phyloP scores from a whole-genome alignment of 352 stramenopile species.

The Phytophthora europaea region DNA sequence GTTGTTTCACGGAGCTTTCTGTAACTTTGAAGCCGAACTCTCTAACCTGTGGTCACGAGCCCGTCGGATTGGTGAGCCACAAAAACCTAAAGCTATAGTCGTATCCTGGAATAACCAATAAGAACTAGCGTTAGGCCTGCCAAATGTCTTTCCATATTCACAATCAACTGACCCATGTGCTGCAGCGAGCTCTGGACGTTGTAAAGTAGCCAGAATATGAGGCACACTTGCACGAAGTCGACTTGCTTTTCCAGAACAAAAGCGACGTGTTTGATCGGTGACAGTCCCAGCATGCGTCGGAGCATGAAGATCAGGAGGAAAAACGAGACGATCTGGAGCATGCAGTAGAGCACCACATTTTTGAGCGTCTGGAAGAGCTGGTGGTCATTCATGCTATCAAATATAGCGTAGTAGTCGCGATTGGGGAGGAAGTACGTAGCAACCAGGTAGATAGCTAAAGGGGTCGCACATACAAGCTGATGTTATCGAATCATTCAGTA shows the following conservation, averaged over 20 bases:
- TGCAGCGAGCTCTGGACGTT: slow-evolving; percentile 18
- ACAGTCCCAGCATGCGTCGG: slow-evolving; percentile 2
- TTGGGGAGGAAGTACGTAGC: slow-evolving; percentile 19
- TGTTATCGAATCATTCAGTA: not conserved
- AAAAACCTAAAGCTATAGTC: not conserved
- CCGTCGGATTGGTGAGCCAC: not conserved
- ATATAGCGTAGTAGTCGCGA: slow-evolving; percentile 14
- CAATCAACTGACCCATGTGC: not conserved
- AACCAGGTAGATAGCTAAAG: slow-evolving; percentile 10
- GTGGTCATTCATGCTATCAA: not conserved
- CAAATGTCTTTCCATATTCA: not conserved
- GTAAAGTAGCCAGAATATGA: slow-evolving; percentile 48
- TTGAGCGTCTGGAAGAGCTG: slow-evolving; percentile 5
- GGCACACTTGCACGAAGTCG: slow-evolving; percentile 25
- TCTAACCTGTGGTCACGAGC: too few relatives aligned
- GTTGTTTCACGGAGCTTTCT: too few relatives aligned
- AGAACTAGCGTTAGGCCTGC: not conserved
- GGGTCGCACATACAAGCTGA: not conserved
- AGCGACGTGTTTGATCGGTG: slow-evolving; percentile 34
- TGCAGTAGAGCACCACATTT: slow-evolving; percentile 12
- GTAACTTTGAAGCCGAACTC: too few relatives aligned
- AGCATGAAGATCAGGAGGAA: not conserved
- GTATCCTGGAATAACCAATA: not conserved
- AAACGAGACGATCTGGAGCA: slow-evolving; percentile 11
- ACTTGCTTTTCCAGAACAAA: slow-evolving; percentile 46